These are phyloP conservation scores for Thyridium curvatum DNA, from an alignment of 2,329 filamentous ascomycete genomes.

Conservation along the genomic window DNA sequence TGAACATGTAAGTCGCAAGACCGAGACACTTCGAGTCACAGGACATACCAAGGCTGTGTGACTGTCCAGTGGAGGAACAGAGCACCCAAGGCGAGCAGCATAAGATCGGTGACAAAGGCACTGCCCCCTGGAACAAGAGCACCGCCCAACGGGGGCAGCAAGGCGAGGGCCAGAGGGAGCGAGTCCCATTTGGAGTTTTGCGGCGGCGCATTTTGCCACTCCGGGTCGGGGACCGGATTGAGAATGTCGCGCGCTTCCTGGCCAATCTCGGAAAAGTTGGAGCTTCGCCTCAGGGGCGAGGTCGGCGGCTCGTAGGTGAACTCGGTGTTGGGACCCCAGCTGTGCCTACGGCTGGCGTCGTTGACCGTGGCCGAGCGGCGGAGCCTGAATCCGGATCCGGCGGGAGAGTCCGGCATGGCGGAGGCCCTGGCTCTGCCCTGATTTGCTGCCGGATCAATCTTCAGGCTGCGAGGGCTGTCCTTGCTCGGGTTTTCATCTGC, in stretches of 20 bases:
- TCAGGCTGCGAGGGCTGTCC: no score
- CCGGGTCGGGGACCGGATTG: conserved; percentile 32
- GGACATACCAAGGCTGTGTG: conserved; percentile 72
- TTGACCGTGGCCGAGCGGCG: conserved; percentile 35
- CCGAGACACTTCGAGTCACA: no score
- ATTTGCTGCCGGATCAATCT: no score
- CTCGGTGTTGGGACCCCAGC: conserved; percentile 8
- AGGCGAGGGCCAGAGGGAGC: conserved; percentile 73
- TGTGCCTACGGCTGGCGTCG: conserved; percentile 13
- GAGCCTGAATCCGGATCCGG: conserved; percentile 29
- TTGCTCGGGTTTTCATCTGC: no score
- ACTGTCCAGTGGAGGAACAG: conserved; percentile 92
- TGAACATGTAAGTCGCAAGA: conserved; percentile 19
- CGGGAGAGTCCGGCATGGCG: conserved; percentile 9
- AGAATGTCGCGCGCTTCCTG: conserved; percentile 67
- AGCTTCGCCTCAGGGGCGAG: conserved; percentile 50
- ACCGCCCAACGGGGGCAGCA: conserved; percentile 81
- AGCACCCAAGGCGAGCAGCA: conserved; percentile 71
- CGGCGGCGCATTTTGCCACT: conserved; percentile 22
- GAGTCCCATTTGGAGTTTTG: conserved; percentile 66
- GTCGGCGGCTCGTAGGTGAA: conserved; percentile 29
- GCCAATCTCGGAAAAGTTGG: conserved; percentile 71
- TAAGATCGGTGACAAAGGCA: conserved; percentile 76
- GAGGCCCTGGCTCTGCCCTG: background rate
- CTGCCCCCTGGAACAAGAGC: conserved; percentile 80